phyloP scores from a whole-genome alignment of 2,329 filamentous ascomycete species.

The Trichocomaceae sp. region DNA sequence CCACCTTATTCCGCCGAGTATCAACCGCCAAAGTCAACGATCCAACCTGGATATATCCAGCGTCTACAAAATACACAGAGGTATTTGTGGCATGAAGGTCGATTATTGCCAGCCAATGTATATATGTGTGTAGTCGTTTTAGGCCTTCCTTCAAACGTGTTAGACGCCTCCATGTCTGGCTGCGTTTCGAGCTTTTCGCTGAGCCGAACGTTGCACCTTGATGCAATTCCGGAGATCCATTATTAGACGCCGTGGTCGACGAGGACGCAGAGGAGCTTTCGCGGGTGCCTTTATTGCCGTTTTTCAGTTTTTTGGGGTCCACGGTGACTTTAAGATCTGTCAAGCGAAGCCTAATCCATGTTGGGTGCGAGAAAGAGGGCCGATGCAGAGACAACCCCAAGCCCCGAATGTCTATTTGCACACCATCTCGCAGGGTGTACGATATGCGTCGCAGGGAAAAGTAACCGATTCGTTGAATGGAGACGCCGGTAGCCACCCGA shows the following conservation, averaged over 20 bases:
- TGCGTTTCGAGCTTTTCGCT: slow-evolving; percentile 37
- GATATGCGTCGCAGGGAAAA: slow-evolving; percentile 84
- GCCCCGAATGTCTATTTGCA: slow-evolving; percentile 82
- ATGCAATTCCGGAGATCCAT: slow-evolving; percentile 9
- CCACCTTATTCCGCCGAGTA: slow-evolving; percentile 83
- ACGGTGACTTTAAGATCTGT: slow-evolving; percentile 79
- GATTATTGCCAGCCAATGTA: slow-evolving; percentile 82
- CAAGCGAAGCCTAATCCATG: slow-evolving; percentile 87
- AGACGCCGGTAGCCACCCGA: slow-evolving; percentile 86
- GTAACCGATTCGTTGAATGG: slow-evolving; percentile 91
- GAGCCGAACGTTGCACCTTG: slow-evolving; percentile 11
- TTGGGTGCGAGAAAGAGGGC: slow-evolving; percentile 93
- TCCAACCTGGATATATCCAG: slow-evolving; percentile 79
- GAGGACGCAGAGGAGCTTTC: slow-evolving; percentile 14
- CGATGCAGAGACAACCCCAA: slow-evolving; percentile 83
- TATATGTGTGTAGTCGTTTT: slow-evolving; percentile 76
- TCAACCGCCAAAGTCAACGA: slow-evolving; percentile 82
- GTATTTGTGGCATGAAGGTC: slow-evolving; percentile 82
- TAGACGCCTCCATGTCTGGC: slow-evolving; percentile 73
- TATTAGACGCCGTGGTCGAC: slow-evolving; percentile 4
- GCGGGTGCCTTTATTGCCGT: slow-evolving; percentile 23
- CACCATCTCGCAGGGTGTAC: slow-evolving; percentile 80
- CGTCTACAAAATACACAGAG: slow-evolving; percentile 67
- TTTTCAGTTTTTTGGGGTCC: slow-evolving; percentile 59
- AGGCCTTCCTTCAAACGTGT: slow-evolving; percentile 75